Conservation (phyloP, 2,329 filamentous ascomycete species). For the Fusarium buxicola region DNA sequence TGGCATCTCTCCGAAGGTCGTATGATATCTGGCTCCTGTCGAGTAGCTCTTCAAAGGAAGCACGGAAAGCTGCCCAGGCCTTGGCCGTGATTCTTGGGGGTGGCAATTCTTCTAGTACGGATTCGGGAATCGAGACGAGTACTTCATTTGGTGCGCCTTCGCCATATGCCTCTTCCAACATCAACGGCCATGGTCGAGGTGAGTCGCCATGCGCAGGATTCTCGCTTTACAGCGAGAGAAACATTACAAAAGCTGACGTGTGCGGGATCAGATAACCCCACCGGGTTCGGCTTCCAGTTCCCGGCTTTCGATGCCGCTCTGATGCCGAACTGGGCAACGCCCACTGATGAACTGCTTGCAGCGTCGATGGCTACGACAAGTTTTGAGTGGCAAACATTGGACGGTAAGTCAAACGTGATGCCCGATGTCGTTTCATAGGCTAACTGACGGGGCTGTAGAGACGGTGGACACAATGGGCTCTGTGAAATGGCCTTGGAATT, state of each 20-base stretch:
- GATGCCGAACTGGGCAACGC: constrained; percentile 11
- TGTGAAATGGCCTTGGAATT: constrained; percentile 10
- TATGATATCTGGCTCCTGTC: constrained; percentile 16
- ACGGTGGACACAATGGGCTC: not conserved
- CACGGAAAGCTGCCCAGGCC: constrained; percentile 9
- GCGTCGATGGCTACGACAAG: not conserved
- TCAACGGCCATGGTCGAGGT: not conserved
- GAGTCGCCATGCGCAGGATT: not conserved
- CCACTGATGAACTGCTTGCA: constrained; percentile 6
- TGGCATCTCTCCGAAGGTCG: not conserved
- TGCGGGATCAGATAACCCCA: not conserved
- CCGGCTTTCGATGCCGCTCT: not conserved
- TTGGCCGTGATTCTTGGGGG: not conserved
- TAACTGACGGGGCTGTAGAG: not conserved
- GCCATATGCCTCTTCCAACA: not conserved
- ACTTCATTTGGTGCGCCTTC: not conserved
- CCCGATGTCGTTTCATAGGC: not conserved
- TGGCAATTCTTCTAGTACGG: rapidly evolving
- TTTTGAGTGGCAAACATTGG: constrained; percentile 11
- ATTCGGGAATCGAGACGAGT: not conserved
- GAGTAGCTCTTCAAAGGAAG: not conserved
- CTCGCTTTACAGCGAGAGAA: not conserved
- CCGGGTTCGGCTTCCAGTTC: not conserved
- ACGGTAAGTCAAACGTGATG: constrained; percentile 1
- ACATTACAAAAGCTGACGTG: not conserved